Evolutionary conservation across 257 asterid genomes (phyloP), one percentile per base, ranked within the genome.

Genomic region (Galeopsis tetrahit): DNA sequence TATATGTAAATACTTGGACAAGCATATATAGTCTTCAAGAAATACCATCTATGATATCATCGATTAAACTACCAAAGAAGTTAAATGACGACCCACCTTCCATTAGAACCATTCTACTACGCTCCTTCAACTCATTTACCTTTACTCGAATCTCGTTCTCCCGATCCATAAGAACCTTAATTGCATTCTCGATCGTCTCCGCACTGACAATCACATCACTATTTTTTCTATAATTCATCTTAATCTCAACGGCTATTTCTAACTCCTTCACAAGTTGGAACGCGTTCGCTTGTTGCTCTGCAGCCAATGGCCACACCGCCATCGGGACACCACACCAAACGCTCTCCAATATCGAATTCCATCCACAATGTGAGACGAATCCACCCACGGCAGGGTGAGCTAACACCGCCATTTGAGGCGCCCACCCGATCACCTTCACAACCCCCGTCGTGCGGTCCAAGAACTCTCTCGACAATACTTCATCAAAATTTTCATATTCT

Each of bases 361-460:
- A 84, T 1, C 89, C 87, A 2, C 89, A 84, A 11, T 84, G 89
- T 1, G 85, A 72, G n/a, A 85, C 81, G 34, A 85, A 85, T 1
- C 87, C 89, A 1, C 89, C 89, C n/a, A 78, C 83, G 0, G 89
- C 77, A 0, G 46, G 69, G 73, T 85, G 85, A 2, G 84, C 36
- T 7, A 85, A 2, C 57, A 85, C 79, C 1, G 80, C 75, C 70
- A 73, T 43, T 33, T 85, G 89, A 4, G 85, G 89, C 2, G 89
- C 87, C 89, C 89, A 85, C 28, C 87, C 86, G 4, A 85, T 75
- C 34, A 85, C 82, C 11, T 58, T 80, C 2, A 87, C 89, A 0
- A 57, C 3, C 6, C 72, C 76, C 2, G 3, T 14, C 0, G 74
- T 73, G 2, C 87, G 65, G 5, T 63, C 68, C 11, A 79, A 10